These are phyloP conservation scores for Bidens hawaiensis DNA, from an alignment of 140 eudicot genomes.

Conservation along the genomic window DNA sequence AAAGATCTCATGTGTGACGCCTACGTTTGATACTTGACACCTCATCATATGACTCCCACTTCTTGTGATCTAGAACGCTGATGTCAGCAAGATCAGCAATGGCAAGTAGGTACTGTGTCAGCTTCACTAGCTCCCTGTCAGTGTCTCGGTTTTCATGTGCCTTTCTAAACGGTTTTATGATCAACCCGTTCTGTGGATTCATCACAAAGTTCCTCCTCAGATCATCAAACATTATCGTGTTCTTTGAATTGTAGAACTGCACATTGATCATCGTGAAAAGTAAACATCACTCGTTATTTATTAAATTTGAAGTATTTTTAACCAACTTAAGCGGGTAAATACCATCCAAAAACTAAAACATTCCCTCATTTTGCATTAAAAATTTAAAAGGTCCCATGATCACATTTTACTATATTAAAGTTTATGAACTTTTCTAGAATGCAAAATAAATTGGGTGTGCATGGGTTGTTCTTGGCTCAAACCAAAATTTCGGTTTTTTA, in stretches of 20 bases:
- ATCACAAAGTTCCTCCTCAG: slow-evolving; percentile 85
- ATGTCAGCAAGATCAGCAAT: slow-evolving; percentile 91
- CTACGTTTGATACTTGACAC: slow-evolving; percentile 53
- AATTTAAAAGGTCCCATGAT: neutral
- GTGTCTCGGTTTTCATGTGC: slow-evolving; percentile 82
- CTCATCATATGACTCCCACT: slow-evolving; percentile 75
- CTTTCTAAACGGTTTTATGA: slow-evolving; percentile 84
- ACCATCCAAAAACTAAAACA: neutral
- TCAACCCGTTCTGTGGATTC: slow-evolving; percentile 95
- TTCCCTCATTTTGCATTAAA: neutral
- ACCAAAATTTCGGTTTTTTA: too few relatives aligned
- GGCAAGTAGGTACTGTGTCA: slow-evolving; percentile 85
- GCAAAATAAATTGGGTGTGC: too few relatives aligned
- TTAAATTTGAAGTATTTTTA: too few relatives aligned
- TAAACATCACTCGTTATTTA: neutral
- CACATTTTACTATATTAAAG: neutral
- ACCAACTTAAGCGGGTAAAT: neutral
- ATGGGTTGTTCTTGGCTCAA: too few relatives aligned
- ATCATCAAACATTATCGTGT: slow-evolving; percentile 98
- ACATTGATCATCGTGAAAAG: slow-evolving; percentile 10
- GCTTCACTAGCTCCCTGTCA: slow-evolving; percentile 88
- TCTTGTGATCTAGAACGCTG: slow-evolving; percentile 74
- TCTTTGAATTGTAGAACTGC: slow-evolving; percentile 85
- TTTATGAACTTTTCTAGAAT: neutral
- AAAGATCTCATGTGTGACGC: slow-evolving; percentile 43